Conservation (phyloP, 108 stramenopile species). For the Skeletonema grethae region DNA sequence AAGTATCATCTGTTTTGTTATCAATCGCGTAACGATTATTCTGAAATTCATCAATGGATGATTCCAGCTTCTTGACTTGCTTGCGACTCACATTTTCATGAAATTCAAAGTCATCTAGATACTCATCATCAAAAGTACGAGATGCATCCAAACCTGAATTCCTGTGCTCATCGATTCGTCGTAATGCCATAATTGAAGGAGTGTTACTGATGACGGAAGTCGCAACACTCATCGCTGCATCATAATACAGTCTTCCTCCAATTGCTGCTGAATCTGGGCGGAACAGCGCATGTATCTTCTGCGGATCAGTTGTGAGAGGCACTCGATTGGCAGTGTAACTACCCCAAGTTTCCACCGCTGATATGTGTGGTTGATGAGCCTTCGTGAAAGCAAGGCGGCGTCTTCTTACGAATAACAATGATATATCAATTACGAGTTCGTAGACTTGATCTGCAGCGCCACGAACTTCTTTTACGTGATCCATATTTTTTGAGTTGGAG, state of each 20-base stretch:
- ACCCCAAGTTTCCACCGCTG: conserved; percentile 12
- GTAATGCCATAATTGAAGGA: conserved; percentile 12
- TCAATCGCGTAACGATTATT: conserved; percentile 11
- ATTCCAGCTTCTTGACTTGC: background rate
- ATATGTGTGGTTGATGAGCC: background rate
- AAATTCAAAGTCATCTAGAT: background rate
- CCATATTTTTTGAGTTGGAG: conserved; percentile 62
- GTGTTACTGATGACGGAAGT: conserved; percentile 13
- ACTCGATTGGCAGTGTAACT: conserved; percentile 8
- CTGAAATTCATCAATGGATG: conserved; percentile 1
- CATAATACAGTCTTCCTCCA: conserved; percentile 6
- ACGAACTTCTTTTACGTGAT: conserved; percentile 63
- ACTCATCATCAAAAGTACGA: conserved; percentile 10
- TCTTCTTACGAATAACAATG: conserved; percentile 63
- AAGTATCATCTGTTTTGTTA: background rate
- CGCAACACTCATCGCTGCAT: conserved; percentile 16
- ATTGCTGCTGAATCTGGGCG: conserved; percentile 14
- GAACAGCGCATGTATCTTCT: conserved; percentile 16
- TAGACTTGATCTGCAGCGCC: conserved; percentile 67
- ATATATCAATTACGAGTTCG: conserved; percentile 68
- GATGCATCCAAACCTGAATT: background rate
- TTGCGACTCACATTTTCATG: background rate
- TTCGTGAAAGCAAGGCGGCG: conserved; percentile 31
- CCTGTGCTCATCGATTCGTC: conserved; percentile 7
- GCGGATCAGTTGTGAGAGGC: conserved; percentile 5